Evolutionary conservation across 352 stramenopile species (phyloP).

Genomic region (Phytophthora agathidicida): DNA sequence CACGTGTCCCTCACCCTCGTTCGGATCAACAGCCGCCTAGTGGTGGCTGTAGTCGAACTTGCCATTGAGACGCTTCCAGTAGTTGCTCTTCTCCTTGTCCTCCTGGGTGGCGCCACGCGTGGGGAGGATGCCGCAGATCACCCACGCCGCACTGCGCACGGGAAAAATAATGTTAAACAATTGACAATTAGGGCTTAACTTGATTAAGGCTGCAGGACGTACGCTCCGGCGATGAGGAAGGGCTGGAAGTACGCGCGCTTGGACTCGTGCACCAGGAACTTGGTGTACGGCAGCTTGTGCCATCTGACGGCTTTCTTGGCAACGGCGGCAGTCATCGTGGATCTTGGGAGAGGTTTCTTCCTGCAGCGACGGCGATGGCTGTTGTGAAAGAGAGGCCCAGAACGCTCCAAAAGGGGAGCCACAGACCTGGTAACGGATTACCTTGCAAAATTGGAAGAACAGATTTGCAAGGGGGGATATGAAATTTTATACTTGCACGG

Average conservation of each 20-base stretch:
- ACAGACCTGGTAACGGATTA: constrained; percentile 14
- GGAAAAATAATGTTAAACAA: not conserved
- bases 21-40: constrained; percentile 42
- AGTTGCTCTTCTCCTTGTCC: constrained; percentile 85
- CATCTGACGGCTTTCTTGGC: constrained; percentile 77
- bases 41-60: constrained; percentile 84
- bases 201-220: constrained; percentile 28
- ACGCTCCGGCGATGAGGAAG: constrained; percentile 81
- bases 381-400: constrained; percentile 29
- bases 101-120: constrained; percentile 81
- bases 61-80: constrained; percentile 86
- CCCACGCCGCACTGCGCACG: constrained; percentile 62
- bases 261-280: constrained; percentile 82
- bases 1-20: not conserved
- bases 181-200: not conserved
- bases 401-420: constrained; percentile 19
- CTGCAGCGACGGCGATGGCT: constrained; percentile 19
- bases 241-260: constrained; percentile 85
- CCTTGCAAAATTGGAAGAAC: not conserved
- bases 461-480: not conserved
- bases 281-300: constrained; percentile 79
- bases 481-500: constrained; percentile 10
- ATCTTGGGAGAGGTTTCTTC: constrained; percentile 11
- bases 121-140: constrained; percentile 85
- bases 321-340: constrained; percentile 53